These are phyloP conservation scores for Pluteus cervinus DNA, from an alignment of 768 basidiomycete genomes.

Conservation along the genomic window DNA sequence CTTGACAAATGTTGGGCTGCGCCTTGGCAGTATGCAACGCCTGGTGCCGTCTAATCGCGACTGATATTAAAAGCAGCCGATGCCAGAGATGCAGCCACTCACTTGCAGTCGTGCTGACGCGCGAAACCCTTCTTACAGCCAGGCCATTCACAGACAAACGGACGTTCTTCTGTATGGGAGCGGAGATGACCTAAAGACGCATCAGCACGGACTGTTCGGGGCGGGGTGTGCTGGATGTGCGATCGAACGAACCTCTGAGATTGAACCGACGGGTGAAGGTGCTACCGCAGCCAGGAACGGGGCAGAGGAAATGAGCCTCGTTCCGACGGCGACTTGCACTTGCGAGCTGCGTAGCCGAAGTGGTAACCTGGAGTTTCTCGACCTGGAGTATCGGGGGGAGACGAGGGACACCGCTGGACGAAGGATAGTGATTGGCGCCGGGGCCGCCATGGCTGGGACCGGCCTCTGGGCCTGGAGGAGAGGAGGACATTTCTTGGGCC, in stretches of 20 bases:
- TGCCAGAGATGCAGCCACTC: constrained; percentile 25
- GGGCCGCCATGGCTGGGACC: constrained; percentile 28
- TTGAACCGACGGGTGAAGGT: constrained; percentile 96
- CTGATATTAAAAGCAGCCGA: constrained; percentile 6
- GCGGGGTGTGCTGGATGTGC: too few relatives aligned
- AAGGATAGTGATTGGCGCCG: constrained; percentile 52
- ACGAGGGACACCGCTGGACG: constrained; percentile 43
- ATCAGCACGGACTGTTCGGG: not conserved
- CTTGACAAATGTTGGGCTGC: constrained; percentile 80
- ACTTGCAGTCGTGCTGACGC: constrained; percentile 97
- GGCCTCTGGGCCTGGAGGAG: constrained; percentile 29
- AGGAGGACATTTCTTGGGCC: constrained; percentile 28
- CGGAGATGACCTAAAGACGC: constrained; percentile 70
- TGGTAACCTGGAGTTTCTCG: constrained; percentile 93
- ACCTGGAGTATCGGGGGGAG: constrained; percentile 86
- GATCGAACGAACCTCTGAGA: constrained; percentile 53
- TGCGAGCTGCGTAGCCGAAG: constrained; percentile 87
- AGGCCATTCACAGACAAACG: constrained; percentile 90
- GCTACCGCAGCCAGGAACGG: constrained; percentile 91
- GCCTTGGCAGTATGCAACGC: constrained; percentile 82
- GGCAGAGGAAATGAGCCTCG: constrained; percentile 89
- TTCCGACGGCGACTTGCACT: constrained; percentile 86
- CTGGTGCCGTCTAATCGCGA: constrained; percentile 67
- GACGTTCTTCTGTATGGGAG: constrained; percentile 93
- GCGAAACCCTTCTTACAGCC: constrained; percentile 95